These are phyloP conservation scores for Neckera pumila DNA, from an alignment of 225 moss, liverwort and hornwort genomes.

Conservation along the genomic window DNA sequence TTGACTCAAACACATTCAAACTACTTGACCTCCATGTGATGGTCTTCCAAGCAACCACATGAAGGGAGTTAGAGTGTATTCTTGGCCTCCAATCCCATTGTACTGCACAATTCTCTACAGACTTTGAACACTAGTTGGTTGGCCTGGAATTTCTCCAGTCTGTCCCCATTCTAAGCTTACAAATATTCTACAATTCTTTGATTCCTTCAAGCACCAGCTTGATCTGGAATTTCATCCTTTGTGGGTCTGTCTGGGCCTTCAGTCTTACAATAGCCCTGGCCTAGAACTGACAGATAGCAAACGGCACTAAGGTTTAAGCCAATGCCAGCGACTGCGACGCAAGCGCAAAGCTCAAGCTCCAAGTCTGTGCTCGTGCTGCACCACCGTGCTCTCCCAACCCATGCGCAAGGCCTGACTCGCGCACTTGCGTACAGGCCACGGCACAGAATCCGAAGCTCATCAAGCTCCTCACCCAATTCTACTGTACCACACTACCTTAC, in stretches of 20 bases:
- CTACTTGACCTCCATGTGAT: background rate
- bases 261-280: background rate
- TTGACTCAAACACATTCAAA: background rate
- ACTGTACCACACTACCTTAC: background rate
- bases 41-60: background rate
- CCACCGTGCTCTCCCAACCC: background rate
- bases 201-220: background rate
- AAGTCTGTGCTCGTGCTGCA: background rate
- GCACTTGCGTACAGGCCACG: background rate
- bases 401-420: background rate
- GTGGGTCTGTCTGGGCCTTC: background rate
- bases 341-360: background rate
- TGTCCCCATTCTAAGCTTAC: background rate
- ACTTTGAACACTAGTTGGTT: background rate
- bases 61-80: background rate
- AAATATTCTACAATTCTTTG: background rate
- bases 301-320: background rate
- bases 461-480: background rate
- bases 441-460: background rate
- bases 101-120: background rate
- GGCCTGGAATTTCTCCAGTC: background rate
- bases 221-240: background rate
- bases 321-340: background rate
- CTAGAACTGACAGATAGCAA: background rate
- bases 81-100: background rate